Percentiles rank a stretch among this genome's conserved stretches.
Evolutionary conservation across 78 protist genomes (phyloP).

Genomic region (Monocercomonoides exilis): DNA sequence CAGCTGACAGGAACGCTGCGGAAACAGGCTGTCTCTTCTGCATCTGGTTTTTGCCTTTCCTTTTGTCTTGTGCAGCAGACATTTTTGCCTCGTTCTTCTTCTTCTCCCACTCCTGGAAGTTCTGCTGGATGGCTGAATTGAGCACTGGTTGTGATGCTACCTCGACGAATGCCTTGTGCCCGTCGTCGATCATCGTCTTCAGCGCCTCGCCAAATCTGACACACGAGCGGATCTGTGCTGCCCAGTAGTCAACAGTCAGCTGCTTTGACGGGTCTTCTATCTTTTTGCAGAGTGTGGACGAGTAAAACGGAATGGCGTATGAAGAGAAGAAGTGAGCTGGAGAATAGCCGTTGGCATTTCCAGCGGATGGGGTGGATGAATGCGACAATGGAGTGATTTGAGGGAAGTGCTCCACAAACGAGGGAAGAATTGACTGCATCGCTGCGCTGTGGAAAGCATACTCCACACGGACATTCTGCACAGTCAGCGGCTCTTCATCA

Average conservation of each 20-base stretch:
- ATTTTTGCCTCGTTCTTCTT: too few relatives aligned
- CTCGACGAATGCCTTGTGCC: background rate
- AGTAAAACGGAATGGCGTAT: background rate
- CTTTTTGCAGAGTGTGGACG: background rate
- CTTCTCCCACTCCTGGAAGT: too few relatives aligned
- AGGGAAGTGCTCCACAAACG: background rate
- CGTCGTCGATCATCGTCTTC: background rate
- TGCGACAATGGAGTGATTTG: too few relatives aligned
- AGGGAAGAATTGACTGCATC: background rate
- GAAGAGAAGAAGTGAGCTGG: too few relatives aligned
- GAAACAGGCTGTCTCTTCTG: too few relatives aligned
- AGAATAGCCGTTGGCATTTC: too few relatives aligned
- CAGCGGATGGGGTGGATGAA: background rate
- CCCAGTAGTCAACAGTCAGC: background rate
- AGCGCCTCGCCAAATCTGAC: background rate
- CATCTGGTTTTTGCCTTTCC: too few relatives aligned
- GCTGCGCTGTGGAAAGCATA: background rate
- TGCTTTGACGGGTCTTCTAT: background rate
- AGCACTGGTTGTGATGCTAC: background rate
- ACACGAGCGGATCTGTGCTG: background rate
- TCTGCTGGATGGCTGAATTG: background rate
- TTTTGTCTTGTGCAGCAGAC: background rate
- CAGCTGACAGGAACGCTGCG: background rate
- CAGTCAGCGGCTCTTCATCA: background rate
- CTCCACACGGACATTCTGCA: background rate